Conservation (phyloP, 257 asterid species). For the Jacaranda mimosifolia region DNA sequence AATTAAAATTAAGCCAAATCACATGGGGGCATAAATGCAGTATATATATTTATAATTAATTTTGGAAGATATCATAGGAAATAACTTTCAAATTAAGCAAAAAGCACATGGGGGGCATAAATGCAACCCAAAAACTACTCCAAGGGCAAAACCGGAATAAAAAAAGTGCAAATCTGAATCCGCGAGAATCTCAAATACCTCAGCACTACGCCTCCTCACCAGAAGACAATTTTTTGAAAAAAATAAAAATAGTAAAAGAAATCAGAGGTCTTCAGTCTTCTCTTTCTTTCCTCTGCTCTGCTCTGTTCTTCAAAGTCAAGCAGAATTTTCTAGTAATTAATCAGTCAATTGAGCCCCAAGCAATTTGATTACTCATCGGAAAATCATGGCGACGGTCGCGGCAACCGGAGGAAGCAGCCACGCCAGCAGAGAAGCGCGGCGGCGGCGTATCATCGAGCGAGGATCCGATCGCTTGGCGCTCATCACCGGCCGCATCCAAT, state of each 20-base stretch:
- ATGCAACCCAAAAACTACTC: background rate
- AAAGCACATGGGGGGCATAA: background rate
- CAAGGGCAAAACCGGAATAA: conserved; percentile 35
- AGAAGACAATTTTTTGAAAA: background rate
- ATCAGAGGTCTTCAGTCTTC: background rate
- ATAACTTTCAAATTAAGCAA: background rate
- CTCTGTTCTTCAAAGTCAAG: background rate
- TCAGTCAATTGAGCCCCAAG: conserved; percentile 32
- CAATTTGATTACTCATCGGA: conserved; percentile 23
- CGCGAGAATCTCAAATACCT: conserved; percentile 12
- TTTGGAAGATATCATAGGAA: too few relatives aligned
- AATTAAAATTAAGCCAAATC: background rate
- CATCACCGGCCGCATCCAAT: conserved; percentile 76
- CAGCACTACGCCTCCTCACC: conserved; percentile 25
- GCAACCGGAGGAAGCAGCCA: conserved; percentile 41
- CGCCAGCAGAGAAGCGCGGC: conserved; percentile 66
- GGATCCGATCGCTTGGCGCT: conserved; percentile 90
- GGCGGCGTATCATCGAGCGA: conserved; percentile 82
- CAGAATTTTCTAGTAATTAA: background rate
- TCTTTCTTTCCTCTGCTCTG: conserved; percentile 4
- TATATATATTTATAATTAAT: too few relatives aligned
- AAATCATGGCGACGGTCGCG: conserved; percentile 43
- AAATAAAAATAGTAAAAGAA: background rate
- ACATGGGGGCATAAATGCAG: background rate
- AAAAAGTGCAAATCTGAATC: background rate